Evolutionary conservation across 2,329 filamentous ascomycete genomes (phyloP).

Genomic region (Hypoxylon sp.): DNA sequence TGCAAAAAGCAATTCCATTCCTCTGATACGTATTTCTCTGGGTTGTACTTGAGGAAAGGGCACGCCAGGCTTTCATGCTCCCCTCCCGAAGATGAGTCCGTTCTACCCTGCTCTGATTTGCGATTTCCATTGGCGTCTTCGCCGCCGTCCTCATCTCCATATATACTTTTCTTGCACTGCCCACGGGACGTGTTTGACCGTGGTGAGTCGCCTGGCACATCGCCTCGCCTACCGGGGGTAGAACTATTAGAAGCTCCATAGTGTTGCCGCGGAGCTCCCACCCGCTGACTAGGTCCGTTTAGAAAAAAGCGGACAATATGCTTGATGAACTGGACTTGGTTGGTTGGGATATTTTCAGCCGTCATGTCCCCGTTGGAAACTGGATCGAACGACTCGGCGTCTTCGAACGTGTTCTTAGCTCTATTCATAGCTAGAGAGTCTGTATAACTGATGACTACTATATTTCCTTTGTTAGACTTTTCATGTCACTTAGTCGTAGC

Average conservation of each 20-base stretch:
- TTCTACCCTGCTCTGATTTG: neutral
- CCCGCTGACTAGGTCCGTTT: neutral
- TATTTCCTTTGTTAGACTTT: too few relatives aligned
- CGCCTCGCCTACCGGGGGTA: too few relatives aligned
- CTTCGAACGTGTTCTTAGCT: too few relatives aligned
- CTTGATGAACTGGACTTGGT: neutral
- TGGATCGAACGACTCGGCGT: too few relatives aligned
- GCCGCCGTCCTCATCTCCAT: neutral
- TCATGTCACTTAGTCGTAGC: too few relatives aligned
- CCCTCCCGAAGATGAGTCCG: neutral
- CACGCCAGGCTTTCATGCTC: slow-evolving; percentile 1
- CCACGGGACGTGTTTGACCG: neutral
- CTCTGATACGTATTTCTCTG: neutral
- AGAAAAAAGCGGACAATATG: neutral
- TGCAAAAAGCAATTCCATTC: neutral
- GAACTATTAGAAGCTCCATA: neutral
- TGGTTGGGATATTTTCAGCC: neutral
- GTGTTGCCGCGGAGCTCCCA: neutral
- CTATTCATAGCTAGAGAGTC: too few relatives aligned
- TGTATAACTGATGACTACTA: too few relatives aligned
- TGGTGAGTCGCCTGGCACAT: neutral
- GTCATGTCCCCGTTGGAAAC: too few relatives aligned
- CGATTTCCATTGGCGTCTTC: neutral
- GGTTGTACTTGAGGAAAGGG: slow-evolving; percentile 7
- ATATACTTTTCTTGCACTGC: neutral